Base-by-base conservation (phyloP, 345 rosid genomes). In the Diplotaxis tenuifolia region DNA sequence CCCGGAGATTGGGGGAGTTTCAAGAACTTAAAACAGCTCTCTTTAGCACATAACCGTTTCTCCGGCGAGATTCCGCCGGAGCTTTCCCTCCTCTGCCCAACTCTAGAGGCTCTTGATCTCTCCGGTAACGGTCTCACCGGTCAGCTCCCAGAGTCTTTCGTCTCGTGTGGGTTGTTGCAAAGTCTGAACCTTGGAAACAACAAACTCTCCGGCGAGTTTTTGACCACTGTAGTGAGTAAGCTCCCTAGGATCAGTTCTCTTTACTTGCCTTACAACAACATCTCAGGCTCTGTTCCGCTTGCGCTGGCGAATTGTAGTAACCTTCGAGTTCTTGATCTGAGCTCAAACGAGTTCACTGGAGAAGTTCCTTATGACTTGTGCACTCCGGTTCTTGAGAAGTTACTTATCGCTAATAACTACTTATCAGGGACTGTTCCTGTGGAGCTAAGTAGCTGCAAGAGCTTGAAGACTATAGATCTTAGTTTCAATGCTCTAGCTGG, bases 401-500 rank as follows among this genome's bases (percentile, higher is more conserved):
- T 93, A n/a, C 84, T 85, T 58, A 68, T 93, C 2, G 83, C 98
- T n/a, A 72, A 85, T 78, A 93, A 93, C 76, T 86, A 85, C 72
- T 82, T 93, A 5, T 83, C 92, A 7, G 98, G 98, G 19, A 20
- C 72, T 14, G 88, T 89, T 38, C 96, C 98, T 3, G 14, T 56
- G 4, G 92, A 84, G 84, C 84, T 93, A 2, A 88, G 89, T 64
- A 77, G 73, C 47, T 93, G 98, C 89, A 89, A 77, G 79, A 87
- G 82, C 66, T 78, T 93, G 65, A 88, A 70, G 77, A 74, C 88
- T 10, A 79, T 93, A 21, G 98, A 93, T 78, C 90, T 93, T 70
- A 93, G 98, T 75, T 93, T 93, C 87, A 93, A 93, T 80, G 84
- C 77, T 77, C 75, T 93, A 36, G 79, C 19, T 0, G 98, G 96